Evolutionary conservation across 306 rosid species (phyloP).

Genomic region (Adenanthera pavonina): DNA sequence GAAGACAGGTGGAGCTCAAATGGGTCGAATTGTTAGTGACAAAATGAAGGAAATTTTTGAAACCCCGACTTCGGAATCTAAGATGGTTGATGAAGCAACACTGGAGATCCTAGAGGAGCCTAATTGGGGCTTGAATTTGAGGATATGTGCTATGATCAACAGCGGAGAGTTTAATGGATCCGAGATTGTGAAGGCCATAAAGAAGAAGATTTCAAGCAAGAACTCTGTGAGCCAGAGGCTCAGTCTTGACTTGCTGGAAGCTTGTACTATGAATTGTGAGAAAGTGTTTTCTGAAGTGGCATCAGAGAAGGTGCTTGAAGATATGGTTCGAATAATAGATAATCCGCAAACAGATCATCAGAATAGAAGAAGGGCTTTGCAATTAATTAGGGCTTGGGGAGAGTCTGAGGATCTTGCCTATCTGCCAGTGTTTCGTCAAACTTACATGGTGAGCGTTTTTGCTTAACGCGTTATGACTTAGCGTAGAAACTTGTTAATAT

Average conservation of each 20-base stretch:
- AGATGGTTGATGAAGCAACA: constrained; percentile 83
- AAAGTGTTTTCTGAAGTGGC: constrained; percentile 84
- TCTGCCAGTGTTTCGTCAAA: constrained; percentile 80
- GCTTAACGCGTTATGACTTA: not conserved
- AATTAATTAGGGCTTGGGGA: constrained; percentile 86
- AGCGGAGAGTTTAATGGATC: constrained; percentile 62
- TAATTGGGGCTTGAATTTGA: constrained; percentile 76
- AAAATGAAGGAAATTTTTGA: constrained; percentile 78
- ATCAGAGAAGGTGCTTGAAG: constrained; percentile 80
- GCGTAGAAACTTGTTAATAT: not conserved
- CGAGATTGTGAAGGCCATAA: constrained; percentile 66
- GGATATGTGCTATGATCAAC: constrained; percentile 77
- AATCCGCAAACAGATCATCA: constrained; percentile 43
- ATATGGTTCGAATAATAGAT: constrained; percentile 63
- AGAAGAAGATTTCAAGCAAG: constrained; percentile 62
- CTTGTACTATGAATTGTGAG: constrained; percentile 75
- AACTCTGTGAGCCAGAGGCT: constrained; percentile 55
- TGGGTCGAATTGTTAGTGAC: constrained; percentile 69
- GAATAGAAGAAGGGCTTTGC: constrained; percentile 57
- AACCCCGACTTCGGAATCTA: constrained; percentile 72
- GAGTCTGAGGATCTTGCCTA: constrained; percentile 77
- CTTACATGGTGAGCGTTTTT: constrained; percentile 58
- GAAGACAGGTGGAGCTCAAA: constrained; percentile 75
- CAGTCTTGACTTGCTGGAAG: constrained; percentile 73
- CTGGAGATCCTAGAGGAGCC: constrained; percentile 63